Conservation (phyloP, 176 grass and related monocot genomes). For the Carex pumila region DNA sequence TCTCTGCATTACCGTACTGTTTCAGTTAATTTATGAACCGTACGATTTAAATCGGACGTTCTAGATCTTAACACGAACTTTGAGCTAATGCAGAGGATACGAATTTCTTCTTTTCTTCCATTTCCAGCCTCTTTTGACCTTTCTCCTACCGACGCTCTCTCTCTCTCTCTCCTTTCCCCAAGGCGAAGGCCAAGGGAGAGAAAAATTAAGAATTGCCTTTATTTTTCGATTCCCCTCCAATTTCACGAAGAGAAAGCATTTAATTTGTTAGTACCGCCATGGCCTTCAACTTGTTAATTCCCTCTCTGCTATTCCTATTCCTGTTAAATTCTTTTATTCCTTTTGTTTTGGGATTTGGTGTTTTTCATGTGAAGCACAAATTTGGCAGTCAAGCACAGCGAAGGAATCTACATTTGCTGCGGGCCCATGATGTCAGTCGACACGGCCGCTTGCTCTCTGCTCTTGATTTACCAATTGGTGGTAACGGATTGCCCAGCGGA, state of each 20-base stretch:
- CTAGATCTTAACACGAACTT: too few species aligned
- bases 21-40: too few species aligned
- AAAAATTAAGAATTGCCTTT: too few species aligned
- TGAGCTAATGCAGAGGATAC: too few species aligned
- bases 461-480: slow-evolving; percentile 62
- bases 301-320: neutral
- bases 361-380: slow-evolving; percentile 71
- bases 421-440: slow-evolving; percentile 45
- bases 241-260: neutral
- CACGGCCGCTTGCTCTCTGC: slow-evolving; percentile 43
- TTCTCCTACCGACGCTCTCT: too few species aligned
- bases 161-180: too few species aligned
- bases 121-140: too few species aligned
- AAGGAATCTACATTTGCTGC: slow-evolving; percentile 33
- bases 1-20: too few species aligned
- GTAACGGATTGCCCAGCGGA: slow-evolving; percentile 63
- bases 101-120: too few species aligned
- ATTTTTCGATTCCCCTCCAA: too few species aligned
- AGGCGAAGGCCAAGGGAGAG: too few species aligned
- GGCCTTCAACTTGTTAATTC: slow-evolving; percentile 12
- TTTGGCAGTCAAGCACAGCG: slow-evolving; percentile 23
- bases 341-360: slow-evolving; percentile 27
- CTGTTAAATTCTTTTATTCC: neutral
- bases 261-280: neutral
- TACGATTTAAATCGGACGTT: too few species aligned